These are phyloP conservation scores for Panicum hallii DNA, from an alignment of 202 grass and related monocot species.

Conservation along the genomic window DNA sequence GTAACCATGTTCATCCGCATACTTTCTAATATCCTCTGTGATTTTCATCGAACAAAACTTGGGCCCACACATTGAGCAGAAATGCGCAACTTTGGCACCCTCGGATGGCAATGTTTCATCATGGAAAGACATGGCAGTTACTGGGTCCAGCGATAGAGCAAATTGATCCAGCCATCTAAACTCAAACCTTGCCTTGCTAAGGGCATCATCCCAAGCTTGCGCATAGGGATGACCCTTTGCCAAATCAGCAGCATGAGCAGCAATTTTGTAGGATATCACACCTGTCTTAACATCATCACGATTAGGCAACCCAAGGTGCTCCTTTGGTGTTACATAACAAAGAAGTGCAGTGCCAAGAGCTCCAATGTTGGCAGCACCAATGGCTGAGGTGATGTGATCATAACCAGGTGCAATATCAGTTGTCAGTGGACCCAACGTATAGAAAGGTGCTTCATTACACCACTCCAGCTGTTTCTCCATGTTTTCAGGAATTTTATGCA, in stretches of 20 bases:
- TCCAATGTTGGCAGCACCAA: conserved; percentile 96
- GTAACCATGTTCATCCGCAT: conserved; percentile 97
- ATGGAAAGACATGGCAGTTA: conserved; percentile 97
- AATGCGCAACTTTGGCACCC: conserved; percentile 98
- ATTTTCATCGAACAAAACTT: conserved; percentile 99
- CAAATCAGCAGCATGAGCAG: conserved; percentile 95
- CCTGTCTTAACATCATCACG: conserved; percentile 95
- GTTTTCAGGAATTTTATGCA: conserved; percentile 99
- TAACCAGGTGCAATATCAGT: conserved; percentile 99
- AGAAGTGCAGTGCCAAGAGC: conserved; percentile 95
- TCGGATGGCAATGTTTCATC: conserved; percentile 95
- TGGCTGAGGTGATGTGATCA: conserved; percentile 99
- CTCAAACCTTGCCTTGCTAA: conserved; percentile 99
- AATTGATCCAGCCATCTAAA: conserved; percentile 99
- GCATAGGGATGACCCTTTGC: conserved; percentile 90
- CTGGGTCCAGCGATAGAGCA: conserved; percentile 90
- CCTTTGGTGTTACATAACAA: conserved; percentile 98
- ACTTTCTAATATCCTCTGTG: conserved; percentile 95
- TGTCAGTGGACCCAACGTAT: conserved; percentile 93
- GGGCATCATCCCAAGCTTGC: conserved; percentile 92
- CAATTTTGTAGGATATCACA: conserved; percentile 97
- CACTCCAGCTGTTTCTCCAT: conserved; percentile 97
- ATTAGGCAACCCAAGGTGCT: conserved; percentile 98
- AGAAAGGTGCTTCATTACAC: conserved; percentile 99
- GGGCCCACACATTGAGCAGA: conserved; percentile 98